Evolutionary conservation across 148 eudicot genomes (phyloP), one percentile per base, ranked within the genome.

Genomic region (Spergularia bocconei): DNA sequence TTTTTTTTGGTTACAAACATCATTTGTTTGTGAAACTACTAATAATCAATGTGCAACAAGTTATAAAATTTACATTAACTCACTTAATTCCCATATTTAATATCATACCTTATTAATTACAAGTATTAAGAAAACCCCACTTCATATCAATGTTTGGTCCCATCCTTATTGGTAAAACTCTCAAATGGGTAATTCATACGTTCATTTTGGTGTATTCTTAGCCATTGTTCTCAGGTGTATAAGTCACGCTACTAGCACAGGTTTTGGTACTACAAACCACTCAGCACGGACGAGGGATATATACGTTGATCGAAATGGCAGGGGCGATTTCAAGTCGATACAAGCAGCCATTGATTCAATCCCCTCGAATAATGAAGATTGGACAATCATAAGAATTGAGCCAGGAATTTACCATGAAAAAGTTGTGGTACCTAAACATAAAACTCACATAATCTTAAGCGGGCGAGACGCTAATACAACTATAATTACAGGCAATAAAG

Each of bases 271-370:
- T 39, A 19, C 38, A 13, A 14, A 38, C 21, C 14, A 64, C 9
- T 29, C 53, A 39, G 52, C 57, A 38, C 67, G 67, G 77, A 68
- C 58, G 16, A 38, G 36, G 16, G 17, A 41, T 13, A 64, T 76
- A 12, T 13, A 33, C 13, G 84, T 82, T 14, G 79, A 82, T 78
- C 75, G 55, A 21, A 74, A 59, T 0, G 84, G 86, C 13, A 55
- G 23, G 13, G 86, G 86, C 6, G 67, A 80, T 62, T 84, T 47
- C 50, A 17, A 20, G 73, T 57, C 51, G 74, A 78, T 82, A 50
- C 85, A 82, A 48, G 82, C 71, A 55, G 85, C 85, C 10, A 75
- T 82, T 2, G 79, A 82, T 47, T 51, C 73, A 13, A 38, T 82
- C 21, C 79, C 82, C 4, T 33, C 79, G 33, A 67, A 60, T 6